Conservation (phyloP, 495 filamentous ascomycete genomes). For the Rostrohypoxylon terebratum region DNA sequence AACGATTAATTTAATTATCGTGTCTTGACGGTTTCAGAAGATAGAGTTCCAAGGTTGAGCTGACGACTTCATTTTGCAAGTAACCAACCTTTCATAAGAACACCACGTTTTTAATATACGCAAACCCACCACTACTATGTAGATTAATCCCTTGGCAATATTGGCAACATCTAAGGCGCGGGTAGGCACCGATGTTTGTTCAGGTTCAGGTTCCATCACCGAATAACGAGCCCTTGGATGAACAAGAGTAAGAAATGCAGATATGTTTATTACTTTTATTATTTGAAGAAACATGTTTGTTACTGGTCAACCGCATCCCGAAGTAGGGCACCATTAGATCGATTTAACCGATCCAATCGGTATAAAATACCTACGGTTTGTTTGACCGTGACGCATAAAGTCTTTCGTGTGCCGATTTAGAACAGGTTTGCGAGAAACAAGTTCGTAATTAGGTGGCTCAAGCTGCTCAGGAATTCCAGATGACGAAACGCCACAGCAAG, state of each 20-base stretch:
- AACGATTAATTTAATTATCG: constrained; percentile 4
- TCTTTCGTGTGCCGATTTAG: constrained; percentile 4
- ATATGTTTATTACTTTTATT: neutral
- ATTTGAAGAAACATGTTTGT: neutral
- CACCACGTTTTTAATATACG: neutral
- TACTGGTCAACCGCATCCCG: neutral
- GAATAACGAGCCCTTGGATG: neutral
- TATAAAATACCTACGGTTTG: neutral
- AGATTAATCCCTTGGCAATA: neutral
- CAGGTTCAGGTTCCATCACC: neutral
- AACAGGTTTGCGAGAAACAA: neutral
- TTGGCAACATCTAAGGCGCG: neutral
- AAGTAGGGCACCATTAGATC: constrained; percentile 3
- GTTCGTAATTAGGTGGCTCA: constrained; percentile 35
- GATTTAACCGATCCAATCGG: neutral
- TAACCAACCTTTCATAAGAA: constrained; percentile 6
- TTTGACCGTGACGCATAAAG: neutral
- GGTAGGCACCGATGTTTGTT: neutral
- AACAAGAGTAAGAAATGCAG: neutral
- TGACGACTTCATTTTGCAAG: constrained; percentile 6
- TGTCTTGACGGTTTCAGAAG: constrained; percentile 12
- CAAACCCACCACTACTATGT: neutral
- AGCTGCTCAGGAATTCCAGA: constrained; percentile 22
- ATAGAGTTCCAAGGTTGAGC: neutral
- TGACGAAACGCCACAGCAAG: constrained; percentile 26